These are phyloP conservation scores for Lavandula angustifolia DNA, from an alignment of 257 asterid species.

Conservation along the genomic window DNA sequence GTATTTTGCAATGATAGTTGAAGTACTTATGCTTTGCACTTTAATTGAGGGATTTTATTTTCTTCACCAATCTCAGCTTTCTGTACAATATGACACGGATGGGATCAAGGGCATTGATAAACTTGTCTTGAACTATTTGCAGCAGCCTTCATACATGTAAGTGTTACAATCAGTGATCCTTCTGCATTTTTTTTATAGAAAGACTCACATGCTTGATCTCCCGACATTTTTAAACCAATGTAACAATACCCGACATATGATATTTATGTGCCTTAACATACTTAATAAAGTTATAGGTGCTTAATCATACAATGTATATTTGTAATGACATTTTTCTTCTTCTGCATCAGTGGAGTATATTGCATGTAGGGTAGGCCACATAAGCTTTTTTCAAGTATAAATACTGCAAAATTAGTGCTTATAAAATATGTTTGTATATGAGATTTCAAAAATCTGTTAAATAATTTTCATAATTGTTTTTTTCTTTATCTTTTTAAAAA, in stretches of 20 bases:
- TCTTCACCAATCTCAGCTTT: slow-evolving; percentile 44
- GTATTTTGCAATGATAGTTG: slow-evolving; percentile 15
- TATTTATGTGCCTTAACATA: not conserved
- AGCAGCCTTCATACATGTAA: slow-evolving; percentile 68
- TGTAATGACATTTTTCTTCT: not conserved
- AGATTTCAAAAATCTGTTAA: too few species aligned
- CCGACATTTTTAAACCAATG: not conserved
- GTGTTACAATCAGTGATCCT: slow-evolving; percentile 34
- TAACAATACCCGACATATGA: not conserved
- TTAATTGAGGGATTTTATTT: slow-evolving; percentile 11
- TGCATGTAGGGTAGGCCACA: not conserved
- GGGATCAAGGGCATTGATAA: slow-evolving; percentile 50
- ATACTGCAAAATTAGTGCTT: not conserved
- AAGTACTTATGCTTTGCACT: slow-evolving; percentile 15
- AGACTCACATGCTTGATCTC: slow-evolving; percentile 14
- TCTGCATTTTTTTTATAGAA: slow-evolving; percentile 21
- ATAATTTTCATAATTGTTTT: too few species aligned
- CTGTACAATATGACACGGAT: slow-evolving; percentile 49
- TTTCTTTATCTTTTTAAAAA: not conserved
- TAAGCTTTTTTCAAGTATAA: not conserved
- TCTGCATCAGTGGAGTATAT: not conserved
- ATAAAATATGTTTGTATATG: too few species aligned
- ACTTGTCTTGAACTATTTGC: slow-evolving; percentile 57
- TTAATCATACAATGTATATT: not conserved
- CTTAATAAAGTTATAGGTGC: not conserved